Base-by-base conservation (phyloP, 2,329 filamentous ascomycete genomes). In the Pseudogymnoascus sp. region DNA sequence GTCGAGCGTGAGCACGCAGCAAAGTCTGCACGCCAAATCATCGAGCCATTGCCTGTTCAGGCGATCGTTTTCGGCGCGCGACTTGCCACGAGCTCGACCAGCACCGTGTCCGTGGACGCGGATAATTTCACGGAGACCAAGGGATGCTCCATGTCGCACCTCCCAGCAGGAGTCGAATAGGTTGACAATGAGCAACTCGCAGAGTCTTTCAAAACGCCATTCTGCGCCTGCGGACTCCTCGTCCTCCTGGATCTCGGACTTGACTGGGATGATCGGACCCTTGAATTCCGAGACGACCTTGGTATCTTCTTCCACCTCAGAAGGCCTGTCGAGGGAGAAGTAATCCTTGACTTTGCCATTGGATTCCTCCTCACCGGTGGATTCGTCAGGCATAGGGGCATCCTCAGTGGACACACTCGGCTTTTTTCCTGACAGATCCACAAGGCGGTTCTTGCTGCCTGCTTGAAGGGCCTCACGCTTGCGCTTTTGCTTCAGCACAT, bases 251-350 rank as follows among this genome's bases (percentile, higher is more conserved):
- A 98, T 83, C 64, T 95, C 85, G 0, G 93, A 92, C 74, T 96
- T 95, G 73, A 96, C 91, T 1, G 90, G 86, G 8, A 91, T 79
- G 2, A 87, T 79, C 1, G 88, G 84, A 2, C 95, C 96, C 75
- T 98, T 98, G 80, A 96, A 98, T 73, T 99, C 95, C 48, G 92
- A 91, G 25, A 98, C 90, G 14, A 99, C 86, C 74, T 97, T 97
- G 4, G 87, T 87, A 60, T 96, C 91, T 73, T 99, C 95, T 66
- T 98, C 93, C 3, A 89, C 83, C 48, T 90, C 88, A 36, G 85
- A 80, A 16, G 86, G 85, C 61, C 92, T 85, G 16, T 97, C 93
- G 14, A 97, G 82, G 28, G 86, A 96, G 77, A 99, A 97, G 75
- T 96, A 98, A 70, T 99, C 95, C 19, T 84, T 79, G 70, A 86